Evolutionary conservation across 2,329 filamentous ascomycete species (phyloP).

Genomic region (Westerdykella aurantiaca): DNA sequence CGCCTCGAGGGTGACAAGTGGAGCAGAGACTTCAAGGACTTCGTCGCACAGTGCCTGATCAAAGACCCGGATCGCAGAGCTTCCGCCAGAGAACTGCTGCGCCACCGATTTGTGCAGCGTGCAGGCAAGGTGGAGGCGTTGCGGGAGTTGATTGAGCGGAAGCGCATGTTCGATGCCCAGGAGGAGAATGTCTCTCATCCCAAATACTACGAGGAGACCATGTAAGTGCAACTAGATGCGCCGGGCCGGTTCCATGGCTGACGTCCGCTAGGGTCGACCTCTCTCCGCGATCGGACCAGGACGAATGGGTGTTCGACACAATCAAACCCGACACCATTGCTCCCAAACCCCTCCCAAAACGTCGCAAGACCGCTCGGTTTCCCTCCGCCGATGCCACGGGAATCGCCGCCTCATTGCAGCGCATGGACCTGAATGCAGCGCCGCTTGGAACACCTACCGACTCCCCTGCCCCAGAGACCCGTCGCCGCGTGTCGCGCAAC

Average conservation of each 20-base stretch:
- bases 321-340: slow-evolving; percentile 65
- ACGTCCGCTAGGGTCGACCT: slow-evolving; percentile 54
- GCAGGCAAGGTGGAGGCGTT: slow-evolving; percentile 84
- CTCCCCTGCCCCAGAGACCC: slow-evolving; percentile 25
- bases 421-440: slow-evolving; percentile 41
- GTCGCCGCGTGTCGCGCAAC: slow-evolving; percentile 28
- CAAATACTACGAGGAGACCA: slow-evolving; percentile 89
- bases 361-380: slow-evolving; percentile 44
- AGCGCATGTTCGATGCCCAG: slow-evolving; percentile 74
- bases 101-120: slow-evolving; percentile 79
- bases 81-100: slow-evolving; percentile 78
- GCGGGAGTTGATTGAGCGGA: slow-evolving; percentile 78
- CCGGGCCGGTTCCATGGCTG: slow-evolving; percentile 7
- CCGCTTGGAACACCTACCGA: slow-evolving; percentile 39
- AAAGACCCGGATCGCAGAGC: slow-evolving; percentile 85
- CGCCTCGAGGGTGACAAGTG: slow-evolving; percentile 73
- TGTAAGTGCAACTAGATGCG: slow-evolving; percentile 44
- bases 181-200: slow-evolving; percentile 60
- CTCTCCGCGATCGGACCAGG: slow-evolving; percentile 60
- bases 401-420: slow-evolving; percentile 35
- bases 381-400: slow-evolving; percentile 35
- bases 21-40: slow-evolving; percentile 89
- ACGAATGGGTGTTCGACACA: slow-evolving; percentile 95
- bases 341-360: slow-evolving; percentile 47
- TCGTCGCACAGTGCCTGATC: slow-evolving; percentile 80